A percentile compares a stretch with the other conserved stretches of the same genome.
Conservation (phyloP, 2,329 filamentous ascomycete genomes). For the Falciphora oryzae region DNA sequence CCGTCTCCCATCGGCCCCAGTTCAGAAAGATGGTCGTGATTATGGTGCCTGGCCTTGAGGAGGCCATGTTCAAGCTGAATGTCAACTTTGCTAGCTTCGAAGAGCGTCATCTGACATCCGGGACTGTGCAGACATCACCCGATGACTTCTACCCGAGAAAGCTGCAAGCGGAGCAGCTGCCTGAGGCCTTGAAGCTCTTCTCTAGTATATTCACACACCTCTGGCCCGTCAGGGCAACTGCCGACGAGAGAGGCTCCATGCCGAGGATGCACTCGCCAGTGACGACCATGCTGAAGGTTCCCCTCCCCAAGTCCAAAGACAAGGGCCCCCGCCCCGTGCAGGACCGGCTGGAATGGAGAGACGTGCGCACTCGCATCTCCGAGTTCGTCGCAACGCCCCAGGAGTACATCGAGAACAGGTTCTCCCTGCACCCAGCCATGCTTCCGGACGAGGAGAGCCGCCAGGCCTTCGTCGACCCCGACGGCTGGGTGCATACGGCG, state of each 20-base stretch:
- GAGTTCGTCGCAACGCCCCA: conserved; percentile 67
- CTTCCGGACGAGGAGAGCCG: conserved; percentile 53
- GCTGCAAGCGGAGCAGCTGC: conserved; percentile 45
- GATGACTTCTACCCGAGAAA: conserved; percentile 55
- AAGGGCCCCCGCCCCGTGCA: conserved; percentile 54
- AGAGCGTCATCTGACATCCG: conserved; percentile 8
- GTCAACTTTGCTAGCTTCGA: conserved; percentile 45
- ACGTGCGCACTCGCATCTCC: conserved; percentile 75
- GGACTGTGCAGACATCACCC: conserved; percentile 36
- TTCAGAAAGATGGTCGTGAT: conserved; percentile 78
- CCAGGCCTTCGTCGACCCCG: conserved; percentile 46
- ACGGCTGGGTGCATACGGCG: conserved; percentile 78
- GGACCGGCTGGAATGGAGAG: conserved; percentile 61
- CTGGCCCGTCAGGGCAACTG: conserved; percentile 84
- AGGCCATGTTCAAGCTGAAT: conserved; percentile 74
- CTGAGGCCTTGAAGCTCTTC: conserved; percentile 56
- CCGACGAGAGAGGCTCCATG: conserved; percentile 63
- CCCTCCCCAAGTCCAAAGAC: conserved; percentile 62
- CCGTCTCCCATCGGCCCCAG: conserved; percentile 54
- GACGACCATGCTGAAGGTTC: conserved; percentile 73
- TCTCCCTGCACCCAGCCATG: conserved; percentile 73
- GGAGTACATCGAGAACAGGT: conserved; percentile 79
- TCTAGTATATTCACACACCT: conserved; percentile 79
- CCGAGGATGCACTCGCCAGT: conserved; percentile 82
- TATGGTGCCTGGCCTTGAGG: conserved; percentile 88